A percentile compares a stretch with the other conserved stretches of the same genome.
phyloP scores from a whole-genome alignment of 129 eudicot species.

The Glebionis coronaria region DNA sequence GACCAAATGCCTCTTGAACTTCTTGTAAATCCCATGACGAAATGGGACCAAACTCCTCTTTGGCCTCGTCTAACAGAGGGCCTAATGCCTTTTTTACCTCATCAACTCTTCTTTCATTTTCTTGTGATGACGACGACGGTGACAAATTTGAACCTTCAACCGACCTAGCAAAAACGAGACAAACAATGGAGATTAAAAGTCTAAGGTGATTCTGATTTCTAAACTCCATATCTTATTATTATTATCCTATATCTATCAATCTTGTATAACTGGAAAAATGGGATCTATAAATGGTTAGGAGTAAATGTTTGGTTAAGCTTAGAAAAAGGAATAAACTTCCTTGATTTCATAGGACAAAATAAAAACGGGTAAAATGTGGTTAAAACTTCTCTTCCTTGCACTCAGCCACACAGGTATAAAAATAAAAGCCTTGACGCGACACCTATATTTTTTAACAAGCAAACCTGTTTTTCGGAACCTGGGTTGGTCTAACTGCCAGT shows the following conservation, averaged over 20 bases:
- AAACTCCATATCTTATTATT: constrained; percentile 24
- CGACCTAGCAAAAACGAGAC: constrained; percentile 13
- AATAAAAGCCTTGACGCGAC: too few relatives aligned
- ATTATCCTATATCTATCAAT: constrained; percentile 3
- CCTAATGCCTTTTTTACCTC: constrained; percentile 24
- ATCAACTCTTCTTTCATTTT: not conserved
- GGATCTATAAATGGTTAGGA: constrained; percentile 23
- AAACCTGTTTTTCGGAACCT: not conserved
- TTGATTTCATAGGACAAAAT: not conserved
- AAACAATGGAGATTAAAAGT: constrained; percentile 17
- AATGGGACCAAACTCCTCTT: constrained; percentile 24
- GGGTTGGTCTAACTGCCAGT: too few relatives aligned
- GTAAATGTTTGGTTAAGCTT: constrained; percentile 22
- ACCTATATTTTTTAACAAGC: too few relatives aligned
- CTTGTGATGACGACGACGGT: constrained; percentile 9
- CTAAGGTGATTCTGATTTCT: constrained; percentile 24
- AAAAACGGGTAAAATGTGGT: constrained; percentile 24
- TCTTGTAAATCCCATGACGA: constrained; percentile 23
- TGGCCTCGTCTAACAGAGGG: constrained; percentile 17
- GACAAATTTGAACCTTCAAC: not conserved
- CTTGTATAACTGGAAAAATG: constrained; percentile 9
- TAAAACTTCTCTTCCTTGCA: constrained; percentile 16
- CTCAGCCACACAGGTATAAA: constrained; percentile 9
- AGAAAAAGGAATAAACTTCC: constrained; percentile 14
- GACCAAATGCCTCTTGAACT: constrained; percentile 22